Evolutionary conservation across 2,329 filamentous ascomycete species (phyloP).

Genomic region (Fusarium albosuccineum): DNA sequence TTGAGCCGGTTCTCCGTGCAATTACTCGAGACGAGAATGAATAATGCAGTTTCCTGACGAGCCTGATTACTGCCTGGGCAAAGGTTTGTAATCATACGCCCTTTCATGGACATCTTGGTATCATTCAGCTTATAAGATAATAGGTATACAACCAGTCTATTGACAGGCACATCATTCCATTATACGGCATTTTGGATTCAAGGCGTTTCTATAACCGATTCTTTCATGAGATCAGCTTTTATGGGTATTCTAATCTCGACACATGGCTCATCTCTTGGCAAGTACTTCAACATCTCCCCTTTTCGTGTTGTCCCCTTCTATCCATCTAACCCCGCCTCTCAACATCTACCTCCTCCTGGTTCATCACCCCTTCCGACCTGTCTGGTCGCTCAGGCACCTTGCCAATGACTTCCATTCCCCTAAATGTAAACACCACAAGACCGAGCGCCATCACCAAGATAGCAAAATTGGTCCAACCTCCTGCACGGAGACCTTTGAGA

Average conservation of each 20-base stretch:
- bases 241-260: neutral
- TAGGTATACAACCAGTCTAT: no score
- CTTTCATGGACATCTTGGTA: no score
- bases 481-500: conserved; percentile 62
- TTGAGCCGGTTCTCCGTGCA: neutral
- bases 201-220: neutral
- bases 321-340: conserved; percentile 25
- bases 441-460: conserved; percentile 58
- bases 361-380: conserved; percentile 41
- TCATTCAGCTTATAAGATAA: neutral
- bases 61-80: no score
- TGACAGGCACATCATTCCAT: no score
- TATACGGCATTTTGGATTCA: no score
- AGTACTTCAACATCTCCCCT: neutral
- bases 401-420: conserved; percentile 66
- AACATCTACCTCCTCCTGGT: conserved; percentile 32
- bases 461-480: conserved; percentile 66
- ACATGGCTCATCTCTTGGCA: neutral
- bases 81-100: no score
- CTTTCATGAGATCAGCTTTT: neutral
- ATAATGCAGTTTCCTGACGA: no score
- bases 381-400: conserved; percentile 47
- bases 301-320: neutral
- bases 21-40: no score
- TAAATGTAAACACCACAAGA: conserved; percentile 62